Conservation (phyloP, 345 rosid species). For the Corchorus olitorius region DNA sequence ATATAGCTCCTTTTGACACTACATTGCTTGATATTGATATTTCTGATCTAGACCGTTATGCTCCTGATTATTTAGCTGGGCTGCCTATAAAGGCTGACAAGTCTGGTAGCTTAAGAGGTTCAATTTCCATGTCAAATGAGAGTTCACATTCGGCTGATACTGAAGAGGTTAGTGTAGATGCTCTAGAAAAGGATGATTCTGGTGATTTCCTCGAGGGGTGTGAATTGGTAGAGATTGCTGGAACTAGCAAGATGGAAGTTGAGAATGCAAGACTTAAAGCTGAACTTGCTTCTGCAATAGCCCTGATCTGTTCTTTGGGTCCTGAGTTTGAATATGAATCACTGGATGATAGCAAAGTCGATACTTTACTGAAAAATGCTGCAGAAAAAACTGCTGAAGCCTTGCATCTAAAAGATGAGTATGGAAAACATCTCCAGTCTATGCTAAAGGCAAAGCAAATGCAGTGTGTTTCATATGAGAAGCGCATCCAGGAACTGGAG, state of each 20-base stretch:
- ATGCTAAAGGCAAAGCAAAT: constrained; percentile 75
- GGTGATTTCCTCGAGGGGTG: constrained; percentile 63
- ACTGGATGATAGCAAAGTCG: constrained; percentile 65
- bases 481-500: constrained; percentile 93
- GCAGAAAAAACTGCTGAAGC: constrained; percentile 87
- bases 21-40: constrained; percentile 78
- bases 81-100: constrained; percentile 53
- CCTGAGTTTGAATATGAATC: constrained; percentile 69
- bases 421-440: constrained; percentile 68
- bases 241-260: constrained; percentile 94
- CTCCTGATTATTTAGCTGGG: constrained; percentile 77
- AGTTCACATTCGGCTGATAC: constrained; percentile 57
- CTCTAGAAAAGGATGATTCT: constrained; percentile 44
- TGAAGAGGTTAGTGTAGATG: constrained; percentile 50
- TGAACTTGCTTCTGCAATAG: constrained; percentile 93
- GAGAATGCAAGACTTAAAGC: constrained; percentile 98
- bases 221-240: constrained; percentile 83
- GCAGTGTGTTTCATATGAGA: constrained; percentile 84
- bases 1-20: constrained; percentile 82
- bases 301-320: constrained; percentile 63
- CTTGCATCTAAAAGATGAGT: constrained; percentile 79
- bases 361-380: constrained; percentile 60
- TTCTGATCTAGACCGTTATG: constrained; percentile 73
- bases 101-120: constrained; percentile 55
- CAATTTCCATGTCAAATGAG: constrained; percentile 64